Conservation (phyloP, 1,284 basidiomycete genomes). For the Boletus sp. region DNA sequence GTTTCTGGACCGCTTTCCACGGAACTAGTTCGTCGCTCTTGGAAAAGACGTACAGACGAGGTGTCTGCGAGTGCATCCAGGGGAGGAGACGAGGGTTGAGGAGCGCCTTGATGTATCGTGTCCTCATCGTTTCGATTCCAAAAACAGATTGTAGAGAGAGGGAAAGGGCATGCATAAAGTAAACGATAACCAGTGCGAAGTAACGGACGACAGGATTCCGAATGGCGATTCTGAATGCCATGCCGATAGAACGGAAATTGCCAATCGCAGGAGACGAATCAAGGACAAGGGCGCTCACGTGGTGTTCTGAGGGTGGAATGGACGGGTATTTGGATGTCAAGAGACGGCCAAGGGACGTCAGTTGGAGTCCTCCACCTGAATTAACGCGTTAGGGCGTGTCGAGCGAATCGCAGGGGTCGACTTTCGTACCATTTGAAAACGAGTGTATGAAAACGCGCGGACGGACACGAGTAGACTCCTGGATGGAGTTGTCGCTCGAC, state of each 20-base stretch:
- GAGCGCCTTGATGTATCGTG: constrained; percentile 33
- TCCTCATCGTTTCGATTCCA: constrained; percentile 14
- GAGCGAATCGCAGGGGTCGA: background rate
- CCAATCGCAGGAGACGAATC: constrained; percentile 49
- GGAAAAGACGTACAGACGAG: constrained; percentile 54
- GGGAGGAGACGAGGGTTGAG: constrained; percentile 39
- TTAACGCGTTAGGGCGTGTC: background rate
- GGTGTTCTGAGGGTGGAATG: constrained; percentile 8
- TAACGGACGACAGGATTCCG: constrained; percentile 34
- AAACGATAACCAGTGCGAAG: constrained; percentile 24
- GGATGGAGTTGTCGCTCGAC: background rate
- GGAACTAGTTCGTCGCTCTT: constrained; percentile 45
- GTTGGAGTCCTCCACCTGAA: constrained; percentile 46
- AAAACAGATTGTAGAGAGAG: constrained; percentile 15
- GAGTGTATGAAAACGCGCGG: constrained; percentile 44
- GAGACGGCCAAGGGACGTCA: constrained; percentile 38
- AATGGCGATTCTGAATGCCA: constrained; percentile 41
- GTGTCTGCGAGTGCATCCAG: constrained; percentile 41
- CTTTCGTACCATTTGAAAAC: constrained; percentile 51
- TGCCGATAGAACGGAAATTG: constrained; percentile 28
- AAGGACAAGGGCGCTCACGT: constrained; percentile 41
- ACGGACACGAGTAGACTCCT: constrained; percentile 7
- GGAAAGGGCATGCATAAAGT: constrained; percentile 21
- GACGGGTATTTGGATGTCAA: constrained; percentile 29
- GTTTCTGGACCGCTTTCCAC: constrained; percentile 39